phyloP scores from a whole-genome alignment of 352 stramenopile species.

The Sclerospora graminicola region DNA sequence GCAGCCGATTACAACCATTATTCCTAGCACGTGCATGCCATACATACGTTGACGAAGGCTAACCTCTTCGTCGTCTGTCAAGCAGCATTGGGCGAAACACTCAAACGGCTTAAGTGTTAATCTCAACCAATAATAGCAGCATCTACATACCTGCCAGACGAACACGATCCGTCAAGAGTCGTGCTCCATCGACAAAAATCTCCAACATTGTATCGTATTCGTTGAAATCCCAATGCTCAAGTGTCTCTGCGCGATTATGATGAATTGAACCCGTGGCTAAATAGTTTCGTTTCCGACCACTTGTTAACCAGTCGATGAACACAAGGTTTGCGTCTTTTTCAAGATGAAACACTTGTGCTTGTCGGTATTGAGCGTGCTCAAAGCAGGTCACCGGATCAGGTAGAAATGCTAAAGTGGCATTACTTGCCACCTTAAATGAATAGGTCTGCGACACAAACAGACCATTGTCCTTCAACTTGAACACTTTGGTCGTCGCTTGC shows the following conservation, averaged over 20 bases:
- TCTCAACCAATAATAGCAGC: neutral
- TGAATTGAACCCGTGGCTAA: slow-evolving; percentile 44
- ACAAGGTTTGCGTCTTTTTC: slow-evolving; percentile 42
- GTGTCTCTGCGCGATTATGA: slow-evolving; percentile 48
- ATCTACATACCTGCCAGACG: slow-evolving; percentile 35
- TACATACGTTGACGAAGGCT: slow-evolving; percentile 64
- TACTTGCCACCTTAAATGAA: slow-evolving; percentile 29
- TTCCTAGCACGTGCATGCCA: slow-evolving; percentile 56
- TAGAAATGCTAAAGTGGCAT: slow-evolving; percentile 62
- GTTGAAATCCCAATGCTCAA: slow-evolving; percentile 73
- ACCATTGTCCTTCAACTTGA: slow-evolving; percentile 43
- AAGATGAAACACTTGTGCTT: slow-evolving; percentile 56
- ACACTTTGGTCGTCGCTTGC: slow-evolving; percentile 84
- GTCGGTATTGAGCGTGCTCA: slow-evolving; percentile 50
- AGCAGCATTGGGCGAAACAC: neutral
- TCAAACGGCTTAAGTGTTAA: neutral
- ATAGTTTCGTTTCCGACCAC: slow-evolving; percentile 74
- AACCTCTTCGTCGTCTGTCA: slow-evolving; percentile 56
- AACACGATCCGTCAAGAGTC: slow-evolving; percentile 58
- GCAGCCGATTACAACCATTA: slow-evolving; percentile 53
- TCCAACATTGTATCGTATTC: slow-evolving; percentile 62
- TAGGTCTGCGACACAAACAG: slow-evolving; percentile 49
- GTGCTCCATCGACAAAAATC: slow-evolving; percentile 40
- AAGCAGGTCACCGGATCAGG: slow-evolving; percentile 80
- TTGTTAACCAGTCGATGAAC: slow-evolving; percentile 81